phyloP scores from a whole-genome alignment of 257 asterid species.

The Paraleonurus japonicus region DNA sequence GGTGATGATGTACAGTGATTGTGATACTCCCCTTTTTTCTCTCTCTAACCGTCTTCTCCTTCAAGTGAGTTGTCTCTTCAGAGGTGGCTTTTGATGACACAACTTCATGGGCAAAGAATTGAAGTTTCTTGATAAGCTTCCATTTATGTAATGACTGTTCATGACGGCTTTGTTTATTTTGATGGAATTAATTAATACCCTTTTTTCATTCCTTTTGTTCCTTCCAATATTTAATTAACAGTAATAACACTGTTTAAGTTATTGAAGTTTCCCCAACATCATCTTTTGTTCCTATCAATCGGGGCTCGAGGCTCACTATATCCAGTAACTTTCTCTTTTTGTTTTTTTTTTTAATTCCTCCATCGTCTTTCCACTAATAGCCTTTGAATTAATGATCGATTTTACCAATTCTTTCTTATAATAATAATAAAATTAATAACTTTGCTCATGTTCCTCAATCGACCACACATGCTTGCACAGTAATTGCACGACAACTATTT shows the following conservation, averaged over 20 bases:
- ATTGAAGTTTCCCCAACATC: conserved; percentile 8
- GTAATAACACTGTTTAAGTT: conserved; percentile 4
- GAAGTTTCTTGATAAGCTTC: conserved; percentile 10
- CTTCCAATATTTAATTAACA: conserved; percentile 22
- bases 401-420: too few relatives aligned
- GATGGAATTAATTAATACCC: conserved; percentile 1
- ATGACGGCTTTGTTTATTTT: conserved; percentile 14
- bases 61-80: conserved; percentile 15
- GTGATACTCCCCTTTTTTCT: conserved; percentile 19
- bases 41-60: conserved; percentile 13
- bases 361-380: neutral
- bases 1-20: too few relatives aligned
- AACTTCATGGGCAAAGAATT: conserved; percentile 12
- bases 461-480: neutral
- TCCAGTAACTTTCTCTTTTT: neutral
- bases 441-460: too few relatives aligned
- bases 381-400: too few relatives aligned
- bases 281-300: conserved; percentile 19
- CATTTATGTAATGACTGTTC: neutral
- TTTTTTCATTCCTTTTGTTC: conserved; percentile 42
- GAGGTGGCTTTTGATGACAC: conserved; percentile 11
- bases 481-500: neutral
- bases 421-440: too few relatives aligned
- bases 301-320: conserved; percentile 39
- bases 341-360: neutral